Percentiles rank a stretch among this genome's conserved stretches.
Evolutionary conservation across 805 yeast species (phyloP).

Genomic region (Candida multigemmis): DNA sequence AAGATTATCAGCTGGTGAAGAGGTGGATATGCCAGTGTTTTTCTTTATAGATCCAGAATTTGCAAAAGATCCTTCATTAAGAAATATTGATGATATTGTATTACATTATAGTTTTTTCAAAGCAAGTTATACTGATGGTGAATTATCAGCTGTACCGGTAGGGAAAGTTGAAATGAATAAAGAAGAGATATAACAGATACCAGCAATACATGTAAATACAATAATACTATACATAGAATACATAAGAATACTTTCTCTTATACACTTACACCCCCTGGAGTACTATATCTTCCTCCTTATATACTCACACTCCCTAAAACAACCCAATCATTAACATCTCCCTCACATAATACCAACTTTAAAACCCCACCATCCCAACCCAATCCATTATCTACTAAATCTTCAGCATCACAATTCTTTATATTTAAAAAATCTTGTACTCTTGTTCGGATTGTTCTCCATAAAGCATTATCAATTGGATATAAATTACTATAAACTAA

Average conservation of each 20-base stretch:
- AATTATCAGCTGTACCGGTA: conserved; percentile 29
- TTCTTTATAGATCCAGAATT: conserved; percentile 33
- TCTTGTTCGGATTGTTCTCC: conserved; percentile 54
- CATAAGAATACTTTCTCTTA: neutral
- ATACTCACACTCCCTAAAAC: conserved; percentile 46
- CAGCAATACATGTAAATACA: neutral
- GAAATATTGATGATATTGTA: conserved; percentile 81
- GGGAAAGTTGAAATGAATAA: conserved; percentile 7
- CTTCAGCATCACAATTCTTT: conserved; percentile 30
- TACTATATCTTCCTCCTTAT: conserved; percentile 9
- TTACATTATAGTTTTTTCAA: conserved; percentile 89
- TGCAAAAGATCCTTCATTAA: conserved; percentile 60
- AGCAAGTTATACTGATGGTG: conserved; percentile 37
- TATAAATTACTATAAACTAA: conserved; percentile 56
- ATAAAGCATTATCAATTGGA: conserved; percentile 60
- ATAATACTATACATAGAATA: neutral
- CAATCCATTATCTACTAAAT: conserved; percentile 20
- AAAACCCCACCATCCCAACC: conserved; percentile 67
- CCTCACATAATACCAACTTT: conserved; percentile 61
- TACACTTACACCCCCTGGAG: neutral
- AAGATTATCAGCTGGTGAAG: conserved; percentile 87
- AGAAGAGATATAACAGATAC: neutral
- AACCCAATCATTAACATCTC: conserved; percentile 64
- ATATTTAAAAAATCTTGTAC: conserved; percentile 56
- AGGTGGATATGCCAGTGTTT: conserved; percentile 97